These are phyloP conservation scores for Lathyrus oleraceus DNA, from an alignment of 306 rosid genomes.

Conservation along the genomic window DNA sequence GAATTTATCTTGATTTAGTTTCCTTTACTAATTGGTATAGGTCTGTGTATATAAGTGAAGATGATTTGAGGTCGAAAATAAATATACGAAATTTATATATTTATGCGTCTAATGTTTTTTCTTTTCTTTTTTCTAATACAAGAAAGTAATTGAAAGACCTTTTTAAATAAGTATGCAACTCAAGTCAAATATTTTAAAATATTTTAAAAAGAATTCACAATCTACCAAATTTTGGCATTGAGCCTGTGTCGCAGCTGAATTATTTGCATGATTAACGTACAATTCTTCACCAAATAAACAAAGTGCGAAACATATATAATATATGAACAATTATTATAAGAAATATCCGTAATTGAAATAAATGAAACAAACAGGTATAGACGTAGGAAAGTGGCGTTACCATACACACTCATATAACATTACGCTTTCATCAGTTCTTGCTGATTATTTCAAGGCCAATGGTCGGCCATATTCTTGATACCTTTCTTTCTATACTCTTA, in stretches of 20 bases:
- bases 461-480: constrained; percentile 32
- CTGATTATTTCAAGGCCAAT: constrained; percentile 20
- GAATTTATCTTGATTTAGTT: no score
- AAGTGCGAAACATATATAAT: not conserved
- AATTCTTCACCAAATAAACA: not conserved
- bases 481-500: constrained; percentile 4
- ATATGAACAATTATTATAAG: not conserved
- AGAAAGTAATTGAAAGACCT: no score
- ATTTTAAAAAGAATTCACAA: no score
- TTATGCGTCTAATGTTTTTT: no score
- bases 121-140: no score
- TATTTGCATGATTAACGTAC: not conserved
- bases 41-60: no score
- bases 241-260: not conserved
- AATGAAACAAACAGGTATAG: not conserved
- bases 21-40: no score
- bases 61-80: no score
- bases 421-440: not conserved
- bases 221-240: not conserved
- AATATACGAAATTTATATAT: no score
- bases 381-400: not conserved
- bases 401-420: not conserved
- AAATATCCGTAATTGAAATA: not conserved
- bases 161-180: no score
- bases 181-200: no score